phyloP scores from a whole-genome alignment of 164 flowering plant genomes.

The Kalanchoe fedtschenkoi region DNA sequence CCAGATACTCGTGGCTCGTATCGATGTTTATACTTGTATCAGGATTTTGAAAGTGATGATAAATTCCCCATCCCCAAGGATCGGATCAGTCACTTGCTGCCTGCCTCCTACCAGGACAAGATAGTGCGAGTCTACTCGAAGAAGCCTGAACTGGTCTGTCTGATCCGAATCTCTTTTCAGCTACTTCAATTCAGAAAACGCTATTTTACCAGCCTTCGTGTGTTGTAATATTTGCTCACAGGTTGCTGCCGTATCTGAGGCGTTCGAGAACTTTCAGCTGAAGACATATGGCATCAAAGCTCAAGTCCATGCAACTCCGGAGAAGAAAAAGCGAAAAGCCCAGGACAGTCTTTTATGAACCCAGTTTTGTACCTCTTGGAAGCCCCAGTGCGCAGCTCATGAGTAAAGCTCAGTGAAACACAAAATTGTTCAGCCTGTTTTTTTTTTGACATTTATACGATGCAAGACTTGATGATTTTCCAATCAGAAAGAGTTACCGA shows the following conservation, averaged over 20 bases:
- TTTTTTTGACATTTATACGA: too few species aligned
- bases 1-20: neutral
- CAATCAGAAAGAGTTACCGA: too few species aligned
- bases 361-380: neutral
- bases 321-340: slow-evolving; percentile 29
- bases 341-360: neutral
- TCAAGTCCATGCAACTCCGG: slow-evolving; percentile 39
- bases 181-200: neutral
- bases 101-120: slow-evolving; percentile 34
- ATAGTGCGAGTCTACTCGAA: slow-evolving; percentile 48
- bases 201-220: neutral
- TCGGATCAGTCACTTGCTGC: slow-evolving; percentile 42
- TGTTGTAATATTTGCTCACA: slow-evolving; percentile 15
- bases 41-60: slow-evolving; percentile 43
- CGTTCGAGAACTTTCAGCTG: slow-evolving; percentile 46
- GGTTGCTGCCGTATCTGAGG: slow-evolving; percentile 40
- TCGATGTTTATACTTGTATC: slow-evolving; percentile 1
- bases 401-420: neutral
- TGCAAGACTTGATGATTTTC: too few species aligned
- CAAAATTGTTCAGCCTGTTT: neutral
- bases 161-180: neutral
- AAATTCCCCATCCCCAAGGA: slow-evolving; percentile 33
- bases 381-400: too few species aligned
- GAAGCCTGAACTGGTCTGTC: slow-evolving; percentile 39
- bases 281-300: slow-evolving; percentile 37